Base-by-base conservation (phyloP, 2,329 filamentous ascomycete genomes). In the Pseudogymnoascus sp. region DNA sequence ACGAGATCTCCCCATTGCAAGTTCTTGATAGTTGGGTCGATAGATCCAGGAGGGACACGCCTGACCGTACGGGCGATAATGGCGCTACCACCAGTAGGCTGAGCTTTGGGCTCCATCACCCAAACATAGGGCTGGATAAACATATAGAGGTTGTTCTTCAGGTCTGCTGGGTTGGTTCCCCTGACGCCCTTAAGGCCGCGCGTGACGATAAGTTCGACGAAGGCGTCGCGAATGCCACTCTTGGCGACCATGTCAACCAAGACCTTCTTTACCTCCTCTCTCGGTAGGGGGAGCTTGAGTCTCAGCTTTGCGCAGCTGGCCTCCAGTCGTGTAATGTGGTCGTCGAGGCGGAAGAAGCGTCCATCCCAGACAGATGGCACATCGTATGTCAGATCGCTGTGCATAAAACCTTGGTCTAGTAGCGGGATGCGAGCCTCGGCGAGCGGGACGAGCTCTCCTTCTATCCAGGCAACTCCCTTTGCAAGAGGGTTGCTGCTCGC, bases 11-110 rank as follows among this genome's bases (percentile, higher is more conserved):
- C 78, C 79, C 79, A 81, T 61, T 81, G 76, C 13, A 79, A 68
- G 64, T 81, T 81, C 73, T 82, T 82, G 31, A 82, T 71, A 0
- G 78, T 81, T 0, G 79, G 80, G 64, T 82, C 80, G 3, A 81
- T 77, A 0, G 75, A 70, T 0, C 77, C 78, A 0, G 78, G 77
- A 0, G 79, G 77, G 0, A 73, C 72, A 1, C 79, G 69, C 1
- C 77, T 72, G 0, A 81, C 78, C 0, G 78, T 79, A 10, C 78
- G 70, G 0, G 79, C 74, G 25, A 82, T 65, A 9, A 81, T 70
- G 0, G 79, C 78, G 2, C 63, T 73, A 3, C 75, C 78, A 0
- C 78, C 79, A 0, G 21, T 61, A 13, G 60, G 64, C 64, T 81
- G 80, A 9, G 75, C 65, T 2, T 75, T 68, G 0, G 78, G 80